These are phyloP conservation scores for Elsinoe australis DNA, from an alignment of 2,329 filamentous ascomycete genomes.

Conservation along the genomic window DNA sequence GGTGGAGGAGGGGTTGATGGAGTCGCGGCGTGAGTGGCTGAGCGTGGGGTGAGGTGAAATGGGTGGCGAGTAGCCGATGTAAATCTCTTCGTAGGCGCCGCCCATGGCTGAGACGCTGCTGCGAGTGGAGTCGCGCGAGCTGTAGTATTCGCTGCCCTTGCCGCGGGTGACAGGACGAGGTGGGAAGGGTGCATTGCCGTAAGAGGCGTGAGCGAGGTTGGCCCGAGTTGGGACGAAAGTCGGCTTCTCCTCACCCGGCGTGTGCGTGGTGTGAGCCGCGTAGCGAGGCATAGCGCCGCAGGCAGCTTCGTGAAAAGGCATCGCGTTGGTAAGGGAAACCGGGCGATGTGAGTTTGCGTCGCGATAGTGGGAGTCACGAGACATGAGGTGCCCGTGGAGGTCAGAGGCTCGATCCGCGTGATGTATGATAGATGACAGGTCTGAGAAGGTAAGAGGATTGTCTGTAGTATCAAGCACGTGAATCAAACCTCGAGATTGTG, in stretches of 20 bases:
- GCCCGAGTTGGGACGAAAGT: too few relatives aligned
- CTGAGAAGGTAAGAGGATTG: neutral
- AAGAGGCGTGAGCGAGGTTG: neutral
- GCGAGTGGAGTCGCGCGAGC: neutral
- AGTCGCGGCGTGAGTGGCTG: neutral
- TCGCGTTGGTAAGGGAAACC: too few relatives aligned
- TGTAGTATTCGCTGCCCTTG: neutral
- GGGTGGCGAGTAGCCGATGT: neutral
- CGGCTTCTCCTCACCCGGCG: too few relatives aligned
- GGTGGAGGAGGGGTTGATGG: neutral
- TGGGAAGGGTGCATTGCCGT: neutral
- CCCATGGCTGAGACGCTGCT: neutral
- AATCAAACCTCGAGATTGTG: neutral
- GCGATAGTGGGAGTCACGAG: neutral
- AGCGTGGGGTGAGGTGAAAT: neutral
- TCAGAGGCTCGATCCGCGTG: neutral
- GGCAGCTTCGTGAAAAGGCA: too few relatives aligned
- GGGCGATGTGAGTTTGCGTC: too few relatives aligned
- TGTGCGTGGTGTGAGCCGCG: too few relatives aligned
- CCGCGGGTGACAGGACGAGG: neutral
- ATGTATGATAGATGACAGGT: neutral
- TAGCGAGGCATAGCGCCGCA: too few relatives aligned
- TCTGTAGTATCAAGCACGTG: neutral
- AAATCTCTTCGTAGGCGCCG: conserved; percentile 1
- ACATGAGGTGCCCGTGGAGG: neutral